phyloP scores from a whole-genome alignment of 1,284 basidiomycete species.

The Malassezia restricta region DNA sequence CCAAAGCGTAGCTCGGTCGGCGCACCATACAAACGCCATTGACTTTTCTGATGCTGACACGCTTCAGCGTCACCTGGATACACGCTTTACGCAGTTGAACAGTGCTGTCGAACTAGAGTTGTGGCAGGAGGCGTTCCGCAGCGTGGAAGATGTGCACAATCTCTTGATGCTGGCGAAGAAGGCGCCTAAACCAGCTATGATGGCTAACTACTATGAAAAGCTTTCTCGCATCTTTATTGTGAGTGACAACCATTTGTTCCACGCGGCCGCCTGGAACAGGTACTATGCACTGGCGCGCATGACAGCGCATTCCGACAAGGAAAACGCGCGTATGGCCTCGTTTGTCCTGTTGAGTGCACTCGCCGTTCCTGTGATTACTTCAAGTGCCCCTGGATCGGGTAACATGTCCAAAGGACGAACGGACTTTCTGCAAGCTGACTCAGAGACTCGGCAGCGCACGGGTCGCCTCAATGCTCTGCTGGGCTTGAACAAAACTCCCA shows the following conservation, averaged over 20 bases:
- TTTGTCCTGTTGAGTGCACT: conserved; percentile 86
- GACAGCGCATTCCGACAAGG: conserved; percentile 53
- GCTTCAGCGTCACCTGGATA: conserved; percentile 91
- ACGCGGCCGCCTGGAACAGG: conserved; percentile 88
- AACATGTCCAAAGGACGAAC: conserved; percentile 51
- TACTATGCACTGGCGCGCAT: conserved; percentile 51
- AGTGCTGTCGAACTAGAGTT: conserved; percentile 96
- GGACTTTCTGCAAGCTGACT: conserved; percentile 55
- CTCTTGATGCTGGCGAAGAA: conserved; percentile 81
- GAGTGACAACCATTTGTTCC: conserved; percentile 76
- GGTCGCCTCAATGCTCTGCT: conserved; percentile 73
- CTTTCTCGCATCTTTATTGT: conserved; percentile 85
- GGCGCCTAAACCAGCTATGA: conserved; percentile 80
- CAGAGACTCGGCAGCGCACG: conserved; percentile 52
- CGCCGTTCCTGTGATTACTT: conserved; percentile 75
- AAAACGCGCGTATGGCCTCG: conserved; percentile 69
- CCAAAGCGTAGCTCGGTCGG: conserved; percentile 85
- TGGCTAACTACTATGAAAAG: conserved; percentile 99
- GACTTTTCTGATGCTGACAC: conserved; percentile 93
- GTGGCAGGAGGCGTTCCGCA: conserved; percentile 98
- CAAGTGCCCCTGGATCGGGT: conserved; percentile 49
- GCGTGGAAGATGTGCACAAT: conserved; percentile 95
- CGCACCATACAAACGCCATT: conserved; percentile 90
- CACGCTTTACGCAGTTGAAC: conserved; percentile 91
- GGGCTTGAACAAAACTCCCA: conserved; percentile 72